Conservation (phyloP, 768 basidiomycete genomes). For the Boletus barrowsii region DNA sequence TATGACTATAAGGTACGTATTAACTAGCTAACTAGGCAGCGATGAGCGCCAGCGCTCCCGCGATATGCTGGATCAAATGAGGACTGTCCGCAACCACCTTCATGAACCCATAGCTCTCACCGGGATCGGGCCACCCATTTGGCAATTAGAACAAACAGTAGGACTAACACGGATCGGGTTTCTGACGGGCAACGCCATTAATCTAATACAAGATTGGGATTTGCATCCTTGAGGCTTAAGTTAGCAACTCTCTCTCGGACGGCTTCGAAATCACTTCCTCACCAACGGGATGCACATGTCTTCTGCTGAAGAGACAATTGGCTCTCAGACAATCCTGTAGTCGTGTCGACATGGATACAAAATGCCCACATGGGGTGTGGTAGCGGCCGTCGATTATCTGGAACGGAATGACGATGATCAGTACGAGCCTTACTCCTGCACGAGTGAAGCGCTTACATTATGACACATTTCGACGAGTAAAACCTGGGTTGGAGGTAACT, state of each 20-base stretch:
- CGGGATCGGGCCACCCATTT: slow-evolving; percentile 8
- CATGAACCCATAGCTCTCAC: slow-evolving; percentile 21
- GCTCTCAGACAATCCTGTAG: slow-evolving; percentile 61
- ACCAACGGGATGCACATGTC: slow-evolving; percentile 60
- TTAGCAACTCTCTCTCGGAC: slow-evolving; percentile 8
- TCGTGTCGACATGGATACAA: slow-evolving; percentile 67
- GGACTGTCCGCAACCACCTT: not conserved
- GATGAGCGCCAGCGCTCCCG: slow-evolving; percentile 24
- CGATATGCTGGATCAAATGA: slow-evolving; percentile 2
- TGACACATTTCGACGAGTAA: slow-evolving; percentile 55
- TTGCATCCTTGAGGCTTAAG: slow-evolving; percentile 44
- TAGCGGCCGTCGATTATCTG: slow-evolving; percentile 78
- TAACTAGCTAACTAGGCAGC: slow-evolving; percentile 11
- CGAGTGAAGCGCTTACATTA: slow-evolving; percentile 49
- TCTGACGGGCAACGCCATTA: slow-evolving; percentile 65
- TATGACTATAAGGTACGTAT: slow-evolving; percentile 21
- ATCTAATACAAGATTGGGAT: slow-evolving; percentile 51
- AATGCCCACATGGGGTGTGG: slow-evolving; percentile 68
- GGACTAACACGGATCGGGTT: slow-evolving; percentile 73
- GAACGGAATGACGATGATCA: not conserved
- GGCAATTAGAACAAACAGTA: slow-evolving; percentile 39
- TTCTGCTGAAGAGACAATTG: slow-evolving; percentile 69
- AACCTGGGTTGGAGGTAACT: slow-evolving; percentile 16
- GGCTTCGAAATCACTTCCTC: slow-evolving; percentile 7
- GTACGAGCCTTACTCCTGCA: not conserved